A percentile compares a stretch with the other conserved stretches of the same genome.
phyloP scores from a whole-genome alignment of 2,329 filamentous ascomycete species.

The Neonectria punicea region DNA sequence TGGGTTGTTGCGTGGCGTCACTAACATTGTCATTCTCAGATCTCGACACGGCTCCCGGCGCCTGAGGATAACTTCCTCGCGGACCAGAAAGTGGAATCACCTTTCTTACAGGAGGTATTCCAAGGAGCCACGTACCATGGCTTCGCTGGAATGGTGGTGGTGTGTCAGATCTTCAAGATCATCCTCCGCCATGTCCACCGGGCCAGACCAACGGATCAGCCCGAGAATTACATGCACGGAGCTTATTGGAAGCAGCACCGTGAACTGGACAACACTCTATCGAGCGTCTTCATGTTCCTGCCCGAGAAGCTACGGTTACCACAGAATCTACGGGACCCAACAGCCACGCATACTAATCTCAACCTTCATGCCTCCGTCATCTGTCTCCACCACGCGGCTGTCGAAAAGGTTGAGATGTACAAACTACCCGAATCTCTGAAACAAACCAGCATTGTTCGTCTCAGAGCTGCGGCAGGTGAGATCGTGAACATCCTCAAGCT shows the following conservation, averaged over 20 bases:
- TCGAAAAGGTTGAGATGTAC: constrained; percentile 83
- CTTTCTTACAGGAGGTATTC: constrained; percentile 72
- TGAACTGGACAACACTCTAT: constrained; percentile 81
- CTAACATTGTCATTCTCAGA: constrained; percentile 51
- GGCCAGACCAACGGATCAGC: constrained; percentile 73
- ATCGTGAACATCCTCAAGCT: constrained; percentile 86
- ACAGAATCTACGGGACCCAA: constrained; percentile 72
- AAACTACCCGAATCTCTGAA: constrained; percentile 72
- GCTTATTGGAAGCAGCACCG: constrained; percentile 89
- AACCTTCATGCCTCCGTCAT: constrained; percentile 89
- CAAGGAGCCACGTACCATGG: constrained; percentile 72
- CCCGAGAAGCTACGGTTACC: constrained; percentile 81
- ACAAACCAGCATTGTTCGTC: constrained; percentile 76
- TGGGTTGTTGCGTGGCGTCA: not conserved
- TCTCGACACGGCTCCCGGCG: constrained; percentile 82
- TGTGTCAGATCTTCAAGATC: constrained; percentile 82
- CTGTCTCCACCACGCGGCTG: constrained; percentile 87
- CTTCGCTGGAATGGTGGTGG: constrained; percentile 77
- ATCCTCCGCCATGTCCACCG: constrained; percentile 86
- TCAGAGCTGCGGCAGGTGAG: constrained; percentile 83
- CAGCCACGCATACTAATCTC: constrained; percentile 86
- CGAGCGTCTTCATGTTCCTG: constrained; percentile 81
- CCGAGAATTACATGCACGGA: constrained; percentile 78
- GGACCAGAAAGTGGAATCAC: constrained; percentile 70
- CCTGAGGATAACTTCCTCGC: constrained; percentile 80